Evolutionary conservation across 306 rosid genomes (phyloP).

Genomic region (Chamaecrista fasciculata): DNA sequence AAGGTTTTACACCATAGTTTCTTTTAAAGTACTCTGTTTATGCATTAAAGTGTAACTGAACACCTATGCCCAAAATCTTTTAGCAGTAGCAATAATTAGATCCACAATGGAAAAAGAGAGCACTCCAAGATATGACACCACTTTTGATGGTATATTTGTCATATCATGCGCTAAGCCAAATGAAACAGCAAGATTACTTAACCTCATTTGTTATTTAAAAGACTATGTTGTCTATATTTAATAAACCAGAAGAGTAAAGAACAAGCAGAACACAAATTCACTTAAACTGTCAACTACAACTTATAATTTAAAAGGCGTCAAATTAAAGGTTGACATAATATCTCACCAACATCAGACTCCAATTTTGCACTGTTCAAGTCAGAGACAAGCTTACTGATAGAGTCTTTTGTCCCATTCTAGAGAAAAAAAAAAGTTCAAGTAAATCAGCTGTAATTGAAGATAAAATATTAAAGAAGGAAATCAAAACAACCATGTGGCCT

Average conservation of each 20-base stretch:
- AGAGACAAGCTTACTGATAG: conserved; percentile 83
- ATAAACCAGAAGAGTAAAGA: conserved; percentile 13
- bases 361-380: conserved; percentile 81
- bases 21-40: neutral
- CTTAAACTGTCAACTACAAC: neutral
- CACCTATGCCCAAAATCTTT: conserved; percentile 7
- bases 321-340: conserved; percentile 23
- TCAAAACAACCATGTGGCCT: neutral
- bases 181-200: neutral
- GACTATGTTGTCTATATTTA: neutral
- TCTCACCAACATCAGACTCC: conserved; percentile 97
- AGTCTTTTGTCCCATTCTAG: conserved; percentile 92
- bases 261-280: conserved; percentile 14
- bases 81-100: conserved; percentile 3
- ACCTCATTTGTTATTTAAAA: conserved; percentile 13
- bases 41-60: conserved; percentile 8
- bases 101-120: neutral
- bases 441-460: neutral
- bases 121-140: conserved; percentile 6
- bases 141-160: conserved; percentile 3
- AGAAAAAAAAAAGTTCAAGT: conserved; percentile 5
- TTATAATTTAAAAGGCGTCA: neutral
- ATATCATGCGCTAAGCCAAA: neutral
- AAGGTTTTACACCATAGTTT: conserved; percentile 9
- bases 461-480: conserved; percentile 8